Base-by-base conservation (phyloP, 805 yeast species). In the Wickerhamiella allomyrinae region DNA sequence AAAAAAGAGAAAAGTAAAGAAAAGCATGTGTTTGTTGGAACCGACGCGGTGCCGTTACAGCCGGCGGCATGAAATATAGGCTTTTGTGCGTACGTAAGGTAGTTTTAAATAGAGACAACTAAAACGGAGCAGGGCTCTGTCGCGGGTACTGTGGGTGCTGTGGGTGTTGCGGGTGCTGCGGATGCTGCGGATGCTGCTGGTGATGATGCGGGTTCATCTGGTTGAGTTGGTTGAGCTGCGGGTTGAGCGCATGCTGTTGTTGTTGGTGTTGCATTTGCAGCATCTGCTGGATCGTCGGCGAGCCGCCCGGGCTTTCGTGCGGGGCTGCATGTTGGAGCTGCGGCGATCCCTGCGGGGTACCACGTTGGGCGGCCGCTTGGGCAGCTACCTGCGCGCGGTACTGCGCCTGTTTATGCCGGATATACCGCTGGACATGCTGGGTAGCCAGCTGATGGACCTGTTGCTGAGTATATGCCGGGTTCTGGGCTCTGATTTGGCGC, bases 371-470 rank as follows among this genome's bases (percentile, higher is more conserved):
- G 17, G 13, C 17, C 13, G 31, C 31, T n/a, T 27, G 31, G 2
- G 31, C 31, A n/a, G n/a, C 29, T n/a, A 25, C 13, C n/a, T n/a
- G 29, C 5, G 29, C 29, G 13, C 37, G 37, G 15, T 34, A 15
- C 17, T 42, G 49, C 11, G 36, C 43, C 45, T 35, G 48, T 39
- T 42, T 36, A 20, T 39, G 39, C 23, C 52, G 54, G 34, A 52
- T 41, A 25, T 44, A 52, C 14, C 52, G 42, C 40, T 49, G 47
- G 17, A 53, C 43, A 6, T 51, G 49, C 40, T 46, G 49, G 7
- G 42, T 20, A 3, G 56, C 56, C 10, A 45, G 39, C 15, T 44
- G 50, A 37, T 49, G 53, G 8, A 54, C 52, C 37, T 54, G 54
- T 40, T 48, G 49, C 8, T 42, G 45, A 15, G 52, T 42, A n/a